phyloP scores from a whole-genome alignment of 805 yeast genomes.

The Ogataea siamensis region DNA sequence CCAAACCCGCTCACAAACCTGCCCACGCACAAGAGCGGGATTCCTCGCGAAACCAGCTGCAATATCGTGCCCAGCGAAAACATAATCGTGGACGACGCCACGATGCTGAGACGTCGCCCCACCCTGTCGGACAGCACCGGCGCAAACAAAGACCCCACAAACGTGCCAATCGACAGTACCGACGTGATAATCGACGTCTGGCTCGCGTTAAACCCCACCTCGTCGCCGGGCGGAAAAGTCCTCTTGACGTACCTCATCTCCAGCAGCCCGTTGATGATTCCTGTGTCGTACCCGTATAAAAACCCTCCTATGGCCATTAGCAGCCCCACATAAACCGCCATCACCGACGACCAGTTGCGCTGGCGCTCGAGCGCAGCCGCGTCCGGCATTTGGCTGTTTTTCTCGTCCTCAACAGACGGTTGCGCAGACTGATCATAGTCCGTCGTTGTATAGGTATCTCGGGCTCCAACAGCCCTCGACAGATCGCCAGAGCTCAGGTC shows the following conservation, averaged over 20 bases:
- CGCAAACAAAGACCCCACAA: constrained; percentile 60
- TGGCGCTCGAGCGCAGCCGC: constrained; percentile 5
- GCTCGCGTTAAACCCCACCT: constrained; percentile 47
- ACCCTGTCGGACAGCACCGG: constrained; percentile 64
- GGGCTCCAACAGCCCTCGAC: not conserved
- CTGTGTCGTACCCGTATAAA: constrained; percentile 87
- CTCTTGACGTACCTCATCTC: constrained; percentile 69
- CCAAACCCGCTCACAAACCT: constrained; percentile 70
- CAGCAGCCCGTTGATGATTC: constrained; percentile 71
- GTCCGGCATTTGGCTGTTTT: not conserved
- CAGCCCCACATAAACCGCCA: constrained; percentile 71
- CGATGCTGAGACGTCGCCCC: constrained; percentile 70
- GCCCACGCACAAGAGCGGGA: constrained; percentile 63
- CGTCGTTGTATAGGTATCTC: constrained; percentile 1
- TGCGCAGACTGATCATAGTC: constrained; percentile 6
- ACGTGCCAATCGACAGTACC: constrained; percentile 78
- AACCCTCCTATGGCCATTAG: constrained; percentile 92
- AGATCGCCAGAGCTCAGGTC: not conserved
- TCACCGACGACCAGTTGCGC: constrained; percentile 43
- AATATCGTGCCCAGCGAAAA: constrained; percentile 71
- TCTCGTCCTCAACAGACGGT: constrained; percentile 8
- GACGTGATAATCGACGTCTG: constrained; percentile 75
- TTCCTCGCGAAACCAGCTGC: constrained; percentile 55
- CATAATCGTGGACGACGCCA: constrained; percentile 56
- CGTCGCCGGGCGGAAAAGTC: constrained; percentile 50